A percentile compares a stretch with the other conserved stretches of the same genome.
Conservation (phyloP, 345 rosid genomes). For the Bruguiera gymnorhiza region DNA sequence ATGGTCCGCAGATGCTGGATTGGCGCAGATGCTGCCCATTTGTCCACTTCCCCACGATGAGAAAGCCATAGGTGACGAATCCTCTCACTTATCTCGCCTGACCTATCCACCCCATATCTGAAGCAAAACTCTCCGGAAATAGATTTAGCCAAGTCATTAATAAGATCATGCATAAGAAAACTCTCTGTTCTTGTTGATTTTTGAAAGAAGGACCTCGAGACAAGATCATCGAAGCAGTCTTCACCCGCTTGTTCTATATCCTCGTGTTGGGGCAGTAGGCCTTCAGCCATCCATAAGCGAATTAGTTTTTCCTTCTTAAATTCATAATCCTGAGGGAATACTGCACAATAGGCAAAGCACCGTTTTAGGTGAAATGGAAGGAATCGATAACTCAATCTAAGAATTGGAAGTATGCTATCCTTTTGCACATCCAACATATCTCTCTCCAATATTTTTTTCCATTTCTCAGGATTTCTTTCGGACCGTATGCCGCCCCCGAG, state of each 20-base stretch:
- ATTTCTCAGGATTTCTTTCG: neutral
- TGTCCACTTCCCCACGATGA: neutral
- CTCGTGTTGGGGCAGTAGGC: conserved; percentile 4
- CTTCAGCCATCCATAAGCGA: conserved; percentile 19
- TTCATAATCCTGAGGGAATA: neutral
- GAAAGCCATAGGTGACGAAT: neutral
- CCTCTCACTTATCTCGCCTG: neutral
- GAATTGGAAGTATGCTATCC: neutral
- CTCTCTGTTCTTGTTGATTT: neutral
- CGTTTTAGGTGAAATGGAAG: conserved; percentile 3
- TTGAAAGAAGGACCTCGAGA: conserved; percentile 15
- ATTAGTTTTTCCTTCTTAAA: neutral
- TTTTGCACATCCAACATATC: neutral
- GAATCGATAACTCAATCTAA: neutral
- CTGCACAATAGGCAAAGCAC: neutral
- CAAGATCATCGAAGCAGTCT: conserved; percentile 14
- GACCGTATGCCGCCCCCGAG: neutral
- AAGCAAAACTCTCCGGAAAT: conserved; percentile 15
- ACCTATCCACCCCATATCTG: neutral
- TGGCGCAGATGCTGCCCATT: neutral
- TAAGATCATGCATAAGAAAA: conserved; percentile 15
- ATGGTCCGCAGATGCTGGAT: neutral
- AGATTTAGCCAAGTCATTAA: conserved; percentile 13
- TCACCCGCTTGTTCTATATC: conserved; percentile 15
- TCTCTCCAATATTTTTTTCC: neutral